A percentile compares a stretch with the other conserved stretches of the same genome.
Conservation (phyloP, 2,329 filamentous ascomycete genomes). For the Fusarium verrucosum region DNA sequence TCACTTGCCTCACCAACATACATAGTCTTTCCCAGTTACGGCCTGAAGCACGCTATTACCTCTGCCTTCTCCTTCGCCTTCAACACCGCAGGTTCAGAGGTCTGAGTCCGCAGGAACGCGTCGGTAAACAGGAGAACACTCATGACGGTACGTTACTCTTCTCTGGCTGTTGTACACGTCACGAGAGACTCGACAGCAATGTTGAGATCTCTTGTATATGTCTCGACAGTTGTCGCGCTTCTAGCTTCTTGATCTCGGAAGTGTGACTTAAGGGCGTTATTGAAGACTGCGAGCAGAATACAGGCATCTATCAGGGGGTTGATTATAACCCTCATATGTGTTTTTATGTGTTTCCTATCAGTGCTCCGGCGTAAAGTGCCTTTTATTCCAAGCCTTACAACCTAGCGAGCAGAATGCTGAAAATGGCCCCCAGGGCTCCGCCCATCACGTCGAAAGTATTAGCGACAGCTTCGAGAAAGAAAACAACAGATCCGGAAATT, state of each 20-base stretch:
- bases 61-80: conserved; percentile 64
- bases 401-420: conserved; percentile 59
- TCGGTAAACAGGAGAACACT: conserved; percentile 64
- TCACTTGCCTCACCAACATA: conserved; percentile 68
- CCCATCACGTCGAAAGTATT: conserved; percentile 45
- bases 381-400: no score
- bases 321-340: no score
- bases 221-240: background rate
- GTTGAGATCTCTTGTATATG: conserved; percentile 46
- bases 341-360: no score
- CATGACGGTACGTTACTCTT: conserved; percentile 67
- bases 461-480: background rate
- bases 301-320: no score
- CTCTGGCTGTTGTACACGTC: conserved; percentile 64
- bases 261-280: conserved; percentile 46
- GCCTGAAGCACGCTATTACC: conserved; percentile 66
- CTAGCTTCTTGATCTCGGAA: conserved; percentile 51
- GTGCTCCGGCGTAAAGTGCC: no score
- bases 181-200: conserved; percentile 58
- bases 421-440: conserved; percentile 64
- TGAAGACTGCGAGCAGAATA: conserved; percentile 55
- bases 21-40: conserved; percentile 72
- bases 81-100: conserved; percentile 65
- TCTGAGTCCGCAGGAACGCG: conserved; percentile 60
- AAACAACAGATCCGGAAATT: background rate